These are phyloP conservation scores for Sporormia fimetaria DNA, from an alignment of 495 filamentous ascomycete species.

Conservation along the genomic window DNA sequence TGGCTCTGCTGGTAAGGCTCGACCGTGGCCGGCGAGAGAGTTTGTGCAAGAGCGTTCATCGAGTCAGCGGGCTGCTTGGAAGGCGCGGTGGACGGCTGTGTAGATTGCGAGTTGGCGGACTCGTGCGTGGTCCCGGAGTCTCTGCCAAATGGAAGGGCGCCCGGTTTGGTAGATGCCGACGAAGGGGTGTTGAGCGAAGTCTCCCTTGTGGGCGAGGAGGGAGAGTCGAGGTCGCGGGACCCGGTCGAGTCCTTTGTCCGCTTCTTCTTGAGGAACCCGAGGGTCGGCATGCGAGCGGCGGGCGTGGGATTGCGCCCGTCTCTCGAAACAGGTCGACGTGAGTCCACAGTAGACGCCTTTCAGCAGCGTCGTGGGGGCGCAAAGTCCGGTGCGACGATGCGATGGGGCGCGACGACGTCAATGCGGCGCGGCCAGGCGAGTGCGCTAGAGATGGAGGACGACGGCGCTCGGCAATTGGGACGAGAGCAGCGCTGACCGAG, in stretches of 20 bases:
- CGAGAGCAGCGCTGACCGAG: too few relatives aligned
- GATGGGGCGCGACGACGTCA: too few relatives aligned
- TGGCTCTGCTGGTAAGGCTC: conserved; percentile 39
- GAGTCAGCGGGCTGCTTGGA: conserved; percentile 20
- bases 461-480: conserved; percentile 10
- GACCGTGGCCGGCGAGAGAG: conserved; percentile 31
- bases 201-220: conserved; percentile 28
- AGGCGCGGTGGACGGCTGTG: conserved; percentile 15
- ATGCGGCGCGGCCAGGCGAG: too few relatives aligned
- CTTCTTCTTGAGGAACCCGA: conserved; percentile 94
- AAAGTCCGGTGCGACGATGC: too few relatives aligned
- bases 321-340: conserved; percentile 15
- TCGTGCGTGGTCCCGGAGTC: conserved; percentile 11
- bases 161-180: conserved; percentile 59
- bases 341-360: conserved; percentile 1
- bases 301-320: conserved; percentile 22
- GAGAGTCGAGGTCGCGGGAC: conserved; percentile 30
- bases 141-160: conserved; percentile 23
- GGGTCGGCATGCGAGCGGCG: conserved; percentile 50
- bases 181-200: conserved; percentile 24
- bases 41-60: conserved; percentile 32
- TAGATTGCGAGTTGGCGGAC: conserved; percentile 12
- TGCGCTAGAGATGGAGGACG: too few relatives aligned
- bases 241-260: conserved; percentile 66
- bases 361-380: too few relatives aligned